Evolutionary conservation across 768 basidiomycete genomes (phyloP), one percentile per base, ranked within the genome.

Genomic region (Candolleomyces efflorescens): DNA sequence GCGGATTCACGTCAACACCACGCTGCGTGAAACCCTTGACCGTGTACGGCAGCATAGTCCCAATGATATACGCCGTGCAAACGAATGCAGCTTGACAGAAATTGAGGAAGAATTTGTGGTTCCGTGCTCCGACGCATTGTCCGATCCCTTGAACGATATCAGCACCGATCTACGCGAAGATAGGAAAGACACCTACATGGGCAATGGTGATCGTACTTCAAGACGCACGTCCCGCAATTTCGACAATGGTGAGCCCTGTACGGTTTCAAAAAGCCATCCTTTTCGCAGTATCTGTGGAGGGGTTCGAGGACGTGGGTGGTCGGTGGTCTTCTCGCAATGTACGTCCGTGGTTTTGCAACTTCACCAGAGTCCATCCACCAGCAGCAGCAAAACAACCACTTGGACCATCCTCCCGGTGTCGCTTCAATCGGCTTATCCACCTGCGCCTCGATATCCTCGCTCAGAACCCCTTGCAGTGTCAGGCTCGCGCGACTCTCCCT

Each of bases 51-150:
- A 92, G 61, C 11, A 90, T 73, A 0, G 87, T 85, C 10, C 73
- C 71, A 57, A 90, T 81, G 3, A 78, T 79, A 78, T 89, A 95
- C 22, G 79, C 58, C 41, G 82, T 82, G 65, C 83, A 89, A 3
- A 87, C 11, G 2, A 74, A 65, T 0, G 78, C 76, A 75, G 91
- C 90, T 64, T 82, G 72, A 12, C 84, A 76, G 69, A 96, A 95
- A 64, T 87, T 89, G 54, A 94, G 64, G 70, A 98, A 97, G 73
- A 90, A 94, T 87, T 93, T 94, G 63, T 95, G 90, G 67, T 98
- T 98, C 39, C 83, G 82, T 52, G 93, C 94, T 11, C 94, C 94
- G 18, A 97, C 92, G 62, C 94, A 98, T 65, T 94, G 91, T 11
- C 94, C 94, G 53, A 98, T 87, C 94, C 94, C 90, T 84, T n/a